Evolutionary conservation across 2,329 filamentous ascomycete species (phyloP).

Genomic region (Venturia effusa): DNA sequence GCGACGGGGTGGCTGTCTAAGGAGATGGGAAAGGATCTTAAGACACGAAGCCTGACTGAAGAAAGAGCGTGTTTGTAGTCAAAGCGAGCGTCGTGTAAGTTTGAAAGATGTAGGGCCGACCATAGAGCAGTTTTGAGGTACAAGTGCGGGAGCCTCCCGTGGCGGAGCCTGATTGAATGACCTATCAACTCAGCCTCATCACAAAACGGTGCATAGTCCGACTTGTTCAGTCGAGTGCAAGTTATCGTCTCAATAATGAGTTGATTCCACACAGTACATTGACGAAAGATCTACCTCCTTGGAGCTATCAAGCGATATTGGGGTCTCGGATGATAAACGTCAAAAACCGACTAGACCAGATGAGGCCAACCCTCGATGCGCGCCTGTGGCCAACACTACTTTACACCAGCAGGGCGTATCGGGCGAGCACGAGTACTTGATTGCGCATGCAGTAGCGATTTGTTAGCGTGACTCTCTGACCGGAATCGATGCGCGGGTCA

Average conservation of each 20-base stretch:
- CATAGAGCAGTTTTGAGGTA: slow-evolving; percentile 14
- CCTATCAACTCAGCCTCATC: background rate
- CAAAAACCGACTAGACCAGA: background rate
- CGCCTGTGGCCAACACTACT: background rate
- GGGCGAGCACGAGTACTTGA: background rate
- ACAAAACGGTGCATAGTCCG: background rate
- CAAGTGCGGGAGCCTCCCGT: slow-evolving; percentile 16
- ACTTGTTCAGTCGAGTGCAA: background rate
- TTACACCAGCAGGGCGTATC: background rate
- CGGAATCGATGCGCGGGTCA: background rate
- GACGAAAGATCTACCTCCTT: background rate
- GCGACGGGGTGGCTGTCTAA: background rate
- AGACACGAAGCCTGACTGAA: background rate
- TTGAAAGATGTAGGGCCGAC: background rate
- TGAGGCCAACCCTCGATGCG: background rate
- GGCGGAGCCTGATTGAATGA: slow-evolving; percentile 7
- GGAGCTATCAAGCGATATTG: background rate
- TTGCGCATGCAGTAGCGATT: background rate
- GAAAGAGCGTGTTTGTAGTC: background rate
- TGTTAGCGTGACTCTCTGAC: background rate
- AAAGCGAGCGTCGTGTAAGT: background rate
- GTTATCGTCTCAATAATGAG: background rate
- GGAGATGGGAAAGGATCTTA: background rate
- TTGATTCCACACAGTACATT: background rate
- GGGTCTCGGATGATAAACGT: background rate